Conservation (phyloP, 2,329 filamentous ascomycete species). For the Mycogone perniciosa region DNA sequence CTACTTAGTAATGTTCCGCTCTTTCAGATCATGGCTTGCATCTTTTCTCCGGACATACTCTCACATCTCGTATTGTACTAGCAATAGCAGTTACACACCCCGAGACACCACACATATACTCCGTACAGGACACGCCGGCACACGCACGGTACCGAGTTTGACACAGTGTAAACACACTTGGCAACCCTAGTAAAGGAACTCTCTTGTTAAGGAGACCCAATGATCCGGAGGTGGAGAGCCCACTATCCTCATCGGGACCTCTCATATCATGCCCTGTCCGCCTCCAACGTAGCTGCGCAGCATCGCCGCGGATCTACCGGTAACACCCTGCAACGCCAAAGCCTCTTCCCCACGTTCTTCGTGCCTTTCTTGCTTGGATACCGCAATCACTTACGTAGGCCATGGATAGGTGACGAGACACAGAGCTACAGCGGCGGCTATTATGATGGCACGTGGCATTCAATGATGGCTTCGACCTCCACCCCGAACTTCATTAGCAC, state of each 20-base stretch:
- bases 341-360: background rate
- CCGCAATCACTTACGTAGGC: background rate
- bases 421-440: background rate
- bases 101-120: background rate
- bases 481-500: background rate
- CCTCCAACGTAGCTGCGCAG: background rate
- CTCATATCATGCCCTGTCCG: too few species aligned
- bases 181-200: background rate
- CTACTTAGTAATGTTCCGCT: background rate
- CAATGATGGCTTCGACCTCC: too few species aligned
- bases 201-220: background rate
- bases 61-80: background rate
- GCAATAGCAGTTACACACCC: background rate
- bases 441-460: background rate
- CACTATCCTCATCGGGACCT: background rate
- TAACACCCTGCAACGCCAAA: background rate
- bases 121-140: too few species aligned
- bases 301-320: background rate
- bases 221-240: background rate
- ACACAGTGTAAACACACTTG: background rate
- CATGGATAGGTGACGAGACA: background rate
- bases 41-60: background rate
- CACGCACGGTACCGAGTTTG: background rate
- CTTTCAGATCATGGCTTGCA: constrained; percentile 3
- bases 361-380: background rate